Evolutionary conservation across 495 filamentous ascomycete species (phyloP), one percentile per base, ranked within the genome.

Genomic region (Penicillium egyptiacum): DNA sequence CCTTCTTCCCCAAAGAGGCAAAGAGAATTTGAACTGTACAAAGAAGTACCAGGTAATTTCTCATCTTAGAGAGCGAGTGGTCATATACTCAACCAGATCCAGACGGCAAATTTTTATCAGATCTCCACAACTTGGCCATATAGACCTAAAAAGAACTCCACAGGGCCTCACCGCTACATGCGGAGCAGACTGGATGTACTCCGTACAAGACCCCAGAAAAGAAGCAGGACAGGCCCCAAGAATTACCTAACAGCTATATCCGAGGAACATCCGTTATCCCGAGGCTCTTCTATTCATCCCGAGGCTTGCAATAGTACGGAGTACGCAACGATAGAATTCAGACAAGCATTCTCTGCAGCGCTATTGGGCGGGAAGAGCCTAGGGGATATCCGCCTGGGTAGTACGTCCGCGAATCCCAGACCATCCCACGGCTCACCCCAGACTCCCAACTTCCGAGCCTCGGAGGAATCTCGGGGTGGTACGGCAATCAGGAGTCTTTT

Each of bases 381-480:
- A 47, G 53, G 16, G 23, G 22, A 45, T 33, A 26, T 42, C 42
- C 46, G 53, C 53, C 47, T 30, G 28, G 41, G 54, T 17, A 39
- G 33, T 35, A 42, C 10, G 22, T 20, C 45, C 46, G 37, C 26
- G 12, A 33, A 26, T 37, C 25, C 25, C 39, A 45, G 28, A 50
- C 26, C 51, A 54, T 35, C 42, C 42, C 48, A 49, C 17, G 49
- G 49, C 25, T 50, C 55, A 35, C 55, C 54, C 54, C 54, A 42
- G 54, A 50, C 54, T 43, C 14, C 14, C 45, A 41, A 48, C 43
- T 49, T 55, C 59, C 64, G 53, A 62, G 50, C 56, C 50, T 65
- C 64, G 64, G 64, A 57, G 43, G 56, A 65, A 57, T 56, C 31
- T 67, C 62, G 64, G 60, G 39, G 43, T 20, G 31, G 45, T 5